Evolutionary conservation across 352 stramenopile genomes (phyloP), one percentile per base, ranked within the genome.

Genomic region (Pythium rishiriense): DNA sequence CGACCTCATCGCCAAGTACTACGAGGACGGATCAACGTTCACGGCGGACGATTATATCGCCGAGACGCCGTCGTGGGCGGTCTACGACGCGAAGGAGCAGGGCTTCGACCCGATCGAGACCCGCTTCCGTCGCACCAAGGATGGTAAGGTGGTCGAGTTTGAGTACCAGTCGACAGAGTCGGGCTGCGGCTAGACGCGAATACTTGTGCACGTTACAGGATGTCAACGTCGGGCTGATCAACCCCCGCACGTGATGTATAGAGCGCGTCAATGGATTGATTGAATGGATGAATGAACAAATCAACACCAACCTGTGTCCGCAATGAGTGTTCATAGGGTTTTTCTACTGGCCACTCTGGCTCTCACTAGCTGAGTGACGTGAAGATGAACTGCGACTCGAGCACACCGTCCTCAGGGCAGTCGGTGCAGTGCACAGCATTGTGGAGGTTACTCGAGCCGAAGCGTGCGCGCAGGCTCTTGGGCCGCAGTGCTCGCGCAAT

Each of bases 31-130:
- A 46, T 85, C 74, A 55, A 63, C 76, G 29, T 99, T 99, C 75
- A 87, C 74, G 15, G 90, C 96, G 0, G 81, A 94, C 52, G 97
- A 99, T 69, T 99, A 99, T 74, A 92, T 91, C 29, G 94, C 92
- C 3, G 83, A 92, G 29, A 98, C 95, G 41, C 96, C 96, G 19
- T 66, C 77, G n/a, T 99, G 97, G 97, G 97, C 97, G 21, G 64
- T 99, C 3, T 98, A 98, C 79, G 93, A 97, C 54, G 90, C 97
- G 1, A 78, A 90, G 47, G 97, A 99, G 70, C 85, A 98, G 66
- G 97, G 97, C 1, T 99, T 99, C 62, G 96, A 99, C 79, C 97
- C 97, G 3, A 85, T 94, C 19, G 97, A 99, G 65, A 97, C 78
- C 22, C 88, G 91, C 26, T 96, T 94, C 75, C 83, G 85, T 42